Base-by-base conservation (phyloP, 345 rosid genomes). In the Physaria fendleri region DNA sequence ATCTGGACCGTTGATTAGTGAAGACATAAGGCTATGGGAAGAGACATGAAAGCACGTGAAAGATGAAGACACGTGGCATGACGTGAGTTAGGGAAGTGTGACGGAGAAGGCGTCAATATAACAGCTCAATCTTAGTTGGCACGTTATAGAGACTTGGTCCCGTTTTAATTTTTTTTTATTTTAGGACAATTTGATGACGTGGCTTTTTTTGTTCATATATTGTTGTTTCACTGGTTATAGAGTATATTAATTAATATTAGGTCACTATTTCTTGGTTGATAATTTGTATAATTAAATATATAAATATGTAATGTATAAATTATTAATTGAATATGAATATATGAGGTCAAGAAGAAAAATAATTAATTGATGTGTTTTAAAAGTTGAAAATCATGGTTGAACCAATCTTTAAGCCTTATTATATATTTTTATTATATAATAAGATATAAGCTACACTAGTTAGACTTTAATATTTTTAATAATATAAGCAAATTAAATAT, bases 41-140 rank as follows among this genome's bases (percentile, higher is more conserved):
- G 23, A 49, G 53, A 27, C 6, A 18, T 42, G 44, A 6, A 29
- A 46, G 56, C 63, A 55, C 56, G 56, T 65, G 30, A 47, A 35
- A 7, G 48, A 13, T 45, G 8, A 29, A 8, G 59, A 14, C 71
- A 68, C 66, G 67, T 68, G 73, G 61, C 61, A 18, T 4, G 5
- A 48, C 11, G 21, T 48, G 59, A 49, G 37, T 27, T 47, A 28
- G 59, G 57, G 59, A 67, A 49, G 45, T 49, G 65, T 59, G 72
- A 49, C 29, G 59, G 52, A 67, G 65, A 67, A 23, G 65, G 29
- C 65, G 59, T 67, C 60, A 58, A 67, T 16, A 5, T 24, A 40
- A 67, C 58, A 62, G 72, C 66, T 68, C 32, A 50, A 16, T 41
- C 72, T 52, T 42, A 59, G 66, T 59, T 68, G 73, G 61, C 62